Evolutionary conservation across 768 basidiomycete species (phyloP).

Genomic region (Boletus coccyginus): DNA sequence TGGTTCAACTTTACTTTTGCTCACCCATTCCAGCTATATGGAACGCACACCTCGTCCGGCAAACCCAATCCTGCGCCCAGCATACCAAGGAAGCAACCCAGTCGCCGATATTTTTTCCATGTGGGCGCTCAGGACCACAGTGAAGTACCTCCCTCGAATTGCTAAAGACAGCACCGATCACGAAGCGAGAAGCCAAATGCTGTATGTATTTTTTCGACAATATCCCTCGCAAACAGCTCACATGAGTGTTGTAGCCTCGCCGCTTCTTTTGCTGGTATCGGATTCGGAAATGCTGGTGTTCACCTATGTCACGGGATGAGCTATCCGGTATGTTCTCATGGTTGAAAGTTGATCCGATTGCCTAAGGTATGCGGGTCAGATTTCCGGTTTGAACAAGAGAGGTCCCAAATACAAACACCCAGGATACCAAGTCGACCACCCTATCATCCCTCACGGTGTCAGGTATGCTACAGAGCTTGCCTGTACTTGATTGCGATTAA

Average conservation of each 20-base stretch:
- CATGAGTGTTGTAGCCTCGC: constrained; percentile 56
- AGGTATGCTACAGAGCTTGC: constrained; percentile 39
- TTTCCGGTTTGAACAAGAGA: constrained; percentile 92
- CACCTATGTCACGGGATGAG: constrained; percentile 90
- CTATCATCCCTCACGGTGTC: constrained; percentile 93
- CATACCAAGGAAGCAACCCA: constrained; percentile 92
- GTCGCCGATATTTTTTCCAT: constrained; percentile 94
- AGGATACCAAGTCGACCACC: constrained; percentile 80
- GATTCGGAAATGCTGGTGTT: constrained; percentile 92
- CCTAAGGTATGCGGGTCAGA: constrained; percentile 41
- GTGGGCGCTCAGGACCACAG: constrained; percentile 89
- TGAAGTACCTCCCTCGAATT: constrained; percentile 85
- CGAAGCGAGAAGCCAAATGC: constrained; percentile 89
- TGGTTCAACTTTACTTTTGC: constrained; percentile 1
- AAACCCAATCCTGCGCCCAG: constrained; percentile 88
- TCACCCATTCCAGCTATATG: constrained; percentile 57
- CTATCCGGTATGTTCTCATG: constrained; percentile 59
- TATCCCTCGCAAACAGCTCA: background rate
- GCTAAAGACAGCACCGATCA: constrained; percentile 74
- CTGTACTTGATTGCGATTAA: background rate
- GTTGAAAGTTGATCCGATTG: background rate
- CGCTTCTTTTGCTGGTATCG: constrained; percentile 92
- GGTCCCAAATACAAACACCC: constrained; percentile 91
- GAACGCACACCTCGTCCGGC: constrained; percentile 86
- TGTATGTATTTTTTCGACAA: constrained; percentile 45